Evolutionary conservation across 1,139 yeast species (phyloP), one percentile per base, ranked within the genome.

Genomic region (Yamadazyma sp.): DNA sequence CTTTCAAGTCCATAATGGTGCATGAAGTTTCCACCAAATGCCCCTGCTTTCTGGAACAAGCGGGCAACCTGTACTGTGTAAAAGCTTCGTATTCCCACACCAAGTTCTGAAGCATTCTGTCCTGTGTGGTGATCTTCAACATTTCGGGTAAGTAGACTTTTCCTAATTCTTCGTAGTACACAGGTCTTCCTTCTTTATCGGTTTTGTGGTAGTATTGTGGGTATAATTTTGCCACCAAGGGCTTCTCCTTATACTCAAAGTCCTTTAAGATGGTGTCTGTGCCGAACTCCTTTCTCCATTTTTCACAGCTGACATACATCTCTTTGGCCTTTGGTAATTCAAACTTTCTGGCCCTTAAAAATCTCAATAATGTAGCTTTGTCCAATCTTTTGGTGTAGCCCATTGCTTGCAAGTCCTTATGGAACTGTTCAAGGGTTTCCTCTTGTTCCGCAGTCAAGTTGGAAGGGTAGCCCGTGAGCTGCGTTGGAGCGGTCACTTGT

Each of bases 51-150:
- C 98, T 86, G 17, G 96, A 88, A 58, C 95, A 87, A 17, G 98
- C 98, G 31, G 98, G 96, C 54, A 92, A 75, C 64, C 98, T 80
- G 66, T 77, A 81, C 50, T 72, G 76, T 45, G 83, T 81, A 64
- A 92, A 89, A 38, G 95, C 78, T 71, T 92, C 98, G 65, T 92
- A 92, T 68, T 92, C 98, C 96, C 97, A 91, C 40, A 89, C 97
- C 58, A 92, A 75, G 66, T 92, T 92, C 68, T 85, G 83, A 62
- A 92, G 75, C 98, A 92, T 91, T 61, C 98, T 83, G 54, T 92
- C 98, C 64, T 89, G 95, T 31, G 92, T 81, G 49, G 98, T 92
- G 63, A 92, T 79, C 67, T 88, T 86, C 73, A 87, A 81, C 96
- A 92, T 87, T 62, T 88, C 95, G 31, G 81, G 75, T 62, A 92